Base-by-base conservation (phyloP, 2,329 filamentous ascomycete species). In the Diaporthe sp. region DNA sequence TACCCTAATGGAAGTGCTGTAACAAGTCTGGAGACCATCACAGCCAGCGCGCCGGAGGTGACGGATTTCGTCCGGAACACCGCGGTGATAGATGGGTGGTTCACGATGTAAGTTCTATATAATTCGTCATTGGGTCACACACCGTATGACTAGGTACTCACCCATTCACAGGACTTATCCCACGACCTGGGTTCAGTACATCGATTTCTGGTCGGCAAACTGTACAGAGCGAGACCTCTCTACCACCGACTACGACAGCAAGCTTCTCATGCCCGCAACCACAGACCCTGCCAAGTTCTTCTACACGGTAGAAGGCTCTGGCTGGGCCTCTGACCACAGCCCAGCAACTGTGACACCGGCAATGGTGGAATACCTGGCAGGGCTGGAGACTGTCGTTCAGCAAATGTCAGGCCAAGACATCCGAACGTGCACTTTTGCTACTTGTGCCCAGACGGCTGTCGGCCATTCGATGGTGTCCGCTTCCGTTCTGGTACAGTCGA, bases 201-300 rank as follows among this genome's bases (percentile, higher is more conserved):
- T 68, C 8, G 64, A 68, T 38, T 68, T 68, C 33, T 68, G 64
- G 64, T 68, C 64, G 28, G 64, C 64, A 25, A 68, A 68, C n/a
- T 68, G 64, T 33, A 68, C 64, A 68, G 47, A 68, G n/a, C 64
- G 64, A 33, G 64, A 68, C 33, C 47, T 54, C 8, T 40, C n/a
- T 25, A 68, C 33, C 5, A 38, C 33, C n/a, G 47, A 38, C n/a
- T 68, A 68, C n/a, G 64, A 68, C 64, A 68, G 22, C 7, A 68
- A 68, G 33, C 64, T 68, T 1, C 9, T 50, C 0, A 54, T 68
- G 64, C 64, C 64, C 28, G 64, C 42, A 12, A 68, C 64, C 7
- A 68, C 64, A n/a, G 64, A 68, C 35, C 64, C 47, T 68, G 45
- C 64, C 33, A 68, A 54, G 33, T 68, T 68, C 64, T 68, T 68